Conservation (phyloP, 2,329 filamentous ascomycete genomes). For the Calonectria pseudoturangicola region DNA sequence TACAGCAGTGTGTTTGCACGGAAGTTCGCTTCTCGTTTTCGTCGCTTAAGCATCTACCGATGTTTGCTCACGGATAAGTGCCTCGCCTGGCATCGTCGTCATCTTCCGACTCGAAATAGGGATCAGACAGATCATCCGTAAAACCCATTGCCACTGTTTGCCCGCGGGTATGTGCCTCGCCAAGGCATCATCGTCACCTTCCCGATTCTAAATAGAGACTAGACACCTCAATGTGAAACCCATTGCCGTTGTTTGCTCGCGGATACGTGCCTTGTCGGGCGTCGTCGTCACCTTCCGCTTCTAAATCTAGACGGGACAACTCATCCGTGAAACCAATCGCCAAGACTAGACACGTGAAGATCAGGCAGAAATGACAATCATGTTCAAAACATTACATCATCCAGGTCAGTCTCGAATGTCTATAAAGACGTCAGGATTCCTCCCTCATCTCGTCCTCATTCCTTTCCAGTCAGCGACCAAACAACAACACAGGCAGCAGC, state of each 20-base stretch:
- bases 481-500: not conserved
- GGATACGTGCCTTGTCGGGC: not conserved
- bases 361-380: not conserved
- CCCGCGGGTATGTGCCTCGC: not conserved
- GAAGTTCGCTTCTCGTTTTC: constrained; percentile 14
- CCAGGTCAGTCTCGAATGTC: not conserved
- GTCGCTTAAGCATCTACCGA: constrained; percentile 1
- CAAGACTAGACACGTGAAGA: not conserved
- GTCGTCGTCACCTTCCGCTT: not conserved
- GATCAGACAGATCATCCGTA: too few relatives aligned
- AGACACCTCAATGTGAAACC: not conserved
- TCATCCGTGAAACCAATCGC: constrained; percentile 9
- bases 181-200: not conserved
- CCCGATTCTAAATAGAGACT: not conserved
- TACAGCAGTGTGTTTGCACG: not conserved
- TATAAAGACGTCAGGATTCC: not conserved
- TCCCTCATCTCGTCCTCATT: not conserved
- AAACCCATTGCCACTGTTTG: not conserved
- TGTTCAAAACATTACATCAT: not conserved
- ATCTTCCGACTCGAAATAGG: not conserved
- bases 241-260: not conserved
- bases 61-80: constrained; percentile 11
- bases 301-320: too few relatives aligned
- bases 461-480: not conserved
- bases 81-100: not conserved